A percentile compares a stretch with the other conserved stretches of the same genome.
Conservation (phyloP, 2,329 filamentous ascomycete species). For the Lanzia echinophila region DNA sequence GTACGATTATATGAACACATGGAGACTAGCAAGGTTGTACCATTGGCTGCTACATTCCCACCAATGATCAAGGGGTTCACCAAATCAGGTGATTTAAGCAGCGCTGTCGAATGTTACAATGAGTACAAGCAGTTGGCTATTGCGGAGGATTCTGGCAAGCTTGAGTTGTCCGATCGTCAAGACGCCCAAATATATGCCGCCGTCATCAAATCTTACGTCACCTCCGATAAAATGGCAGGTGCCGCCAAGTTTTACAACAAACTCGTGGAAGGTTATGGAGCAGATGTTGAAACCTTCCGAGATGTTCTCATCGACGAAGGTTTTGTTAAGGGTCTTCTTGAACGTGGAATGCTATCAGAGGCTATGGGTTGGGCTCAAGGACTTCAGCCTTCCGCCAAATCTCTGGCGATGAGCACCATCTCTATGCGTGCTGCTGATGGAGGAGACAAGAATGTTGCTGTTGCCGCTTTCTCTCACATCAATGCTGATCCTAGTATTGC, state of each 20-base stretch:
- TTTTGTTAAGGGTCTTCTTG: constrained; percentile 71
- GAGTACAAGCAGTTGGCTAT: constrained; percentile 90
- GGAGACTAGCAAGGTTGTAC: constrained; percentile 68
- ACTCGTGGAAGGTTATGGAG: constrained; percentile 58
- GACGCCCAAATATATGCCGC: constrained; percentile 85
- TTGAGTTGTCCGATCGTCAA: constrained; percentile 61
- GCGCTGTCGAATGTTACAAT: constrained; percentile 90
- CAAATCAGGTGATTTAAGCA: constrained; percentile 70
- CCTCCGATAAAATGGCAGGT: constrained; percentile 71
- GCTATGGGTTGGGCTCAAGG: constrained; percentile 67
- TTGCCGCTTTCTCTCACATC: constrained; percentile 57
- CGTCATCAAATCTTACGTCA: constrained; percentile 83
- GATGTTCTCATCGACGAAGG: constrained; percentile 66
- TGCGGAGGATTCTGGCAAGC: constrained; percentile 67
- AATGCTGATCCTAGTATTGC: constrained; percentile 43
- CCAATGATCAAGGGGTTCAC: constrained; percentile 95
- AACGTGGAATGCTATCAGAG: constrained; percentile 62
- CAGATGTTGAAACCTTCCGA: constrained; percentile 56
- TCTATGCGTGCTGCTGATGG: constrained; percentile 74
- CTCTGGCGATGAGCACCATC: constrained; percentile 63
- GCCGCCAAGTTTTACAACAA: constrained; percentile 81
- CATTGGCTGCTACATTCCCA: constrained; percentile 77
- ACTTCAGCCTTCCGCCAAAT: constrained; percentile 52
- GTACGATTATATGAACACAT: constrained; percentile 85
- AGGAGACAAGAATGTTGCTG: constrained; percentile 62